A percentile compares a stretch with the other conserved stretches of the same genome.
These are phyloP conservation scores for Pythium volutum DNA, from an alignment of 352 stramenopile species.

Conservation along the genomic window DNA sequence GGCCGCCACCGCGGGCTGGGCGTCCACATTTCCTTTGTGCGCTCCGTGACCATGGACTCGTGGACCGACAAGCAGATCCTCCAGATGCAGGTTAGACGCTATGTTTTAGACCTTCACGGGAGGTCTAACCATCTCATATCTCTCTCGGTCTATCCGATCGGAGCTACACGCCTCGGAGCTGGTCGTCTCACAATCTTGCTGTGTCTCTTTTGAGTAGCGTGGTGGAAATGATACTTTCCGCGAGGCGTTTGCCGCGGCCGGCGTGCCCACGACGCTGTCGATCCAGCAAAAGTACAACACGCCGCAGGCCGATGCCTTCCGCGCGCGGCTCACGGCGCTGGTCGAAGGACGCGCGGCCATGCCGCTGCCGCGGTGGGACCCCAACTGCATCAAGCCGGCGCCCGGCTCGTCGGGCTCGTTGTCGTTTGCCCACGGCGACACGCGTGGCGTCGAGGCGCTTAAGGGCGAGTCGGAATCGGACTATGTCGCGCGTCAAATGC, in stretches of 20 bases:
- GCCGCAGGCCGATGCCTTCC: slow-evolving; percentile 74
- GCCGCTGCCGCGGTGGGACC: slow-evolving; percentile 67
- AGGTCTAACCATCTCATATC: background rate
- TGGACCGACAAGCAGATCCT: slow-evolving; percentile 87
- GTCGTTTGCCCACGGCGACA: slow-evolving; percentile 41
- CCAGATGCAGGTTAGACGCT: slow-evolving; percentile 61
- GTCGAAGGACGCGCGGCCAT: slow-evolving; percentile 50
- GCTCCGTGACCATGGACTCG: slow-evolving; percentile 84
- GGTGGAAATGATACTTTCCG: slow-evolving; percentile 78
- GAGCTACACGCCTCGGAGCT: background rate
- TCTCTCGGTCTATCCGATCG: background rate
- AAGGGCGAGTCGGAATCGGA: slow-evolving; percentile 78
- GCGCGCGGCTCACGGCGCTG: slow-evolving; percentile 52
- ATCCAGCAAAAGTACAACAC: slow-evolving; percentile 87
- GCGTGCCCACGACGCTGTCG: slow-evolving; percentile 68
- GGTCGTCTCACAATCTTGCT: slow-evolving; percentile 1
- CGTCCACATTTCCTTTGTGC: slow-evolving; percentile 93
- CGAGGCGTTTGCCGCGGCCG: slow-evolving; percentile 50
- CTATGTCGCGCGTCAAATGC: slow-evolving; percentile 70
- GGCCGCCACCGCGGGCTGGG: slow-evolving; percentile 89
- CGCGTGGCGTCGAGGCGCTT: slow-evolving; percentile 72
- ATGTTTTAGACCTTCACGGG: background rate
- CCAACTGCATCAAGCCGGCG: slow-evolving; percentile 36
- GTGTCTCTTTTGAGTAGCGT: slow-evolving; percentile 23
- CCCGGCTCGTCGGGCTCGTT: slow-evolving; percentile 31